Conservation (phyloP, 1,284 basidiomycete species). For the Fomes fomentarius region DNA sequence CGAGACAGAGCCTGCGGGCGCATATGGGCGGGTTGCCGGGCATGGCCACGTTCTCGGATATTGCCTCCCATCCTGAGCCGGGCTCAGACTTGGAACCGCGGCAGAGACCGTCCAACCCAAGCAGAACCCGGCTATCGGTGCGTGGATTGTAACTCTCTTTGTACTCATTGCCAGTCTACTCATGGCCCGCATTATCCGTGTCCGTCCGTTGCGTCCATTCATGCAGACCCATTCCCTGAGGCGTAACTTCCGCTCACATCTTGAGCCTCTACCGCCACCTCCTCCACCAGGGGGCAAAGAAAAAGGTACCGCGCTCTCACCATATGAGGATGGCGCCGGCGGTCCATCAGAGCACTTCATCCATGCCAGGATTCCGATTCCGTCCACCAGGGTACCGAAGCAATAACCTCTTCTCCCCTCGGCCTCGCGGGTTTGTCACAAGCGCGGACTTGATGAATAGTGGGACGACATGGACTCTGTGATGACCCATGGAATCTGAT, state of each 20-base stretch:
- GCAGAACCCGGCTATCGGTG: neutral
- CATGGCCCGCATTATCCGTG: neutral
- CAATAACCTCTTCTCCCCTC: no score
- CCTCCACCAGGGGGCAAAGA: no score
- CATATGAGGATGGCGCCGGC: no score
- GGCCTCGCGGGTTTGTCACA: no score
- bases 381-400: neutral
- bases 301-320: no score
- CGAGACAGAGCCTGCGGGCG: neutral
- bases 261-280: no score
- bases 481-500: no score
- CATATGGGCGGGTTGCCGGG: neutral
- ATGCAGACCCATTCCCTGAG: neutral
- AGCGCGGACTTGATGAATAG: no score
- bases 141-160: neutral
- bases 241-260: neutral
- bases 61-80: neutral
- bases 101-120: neutral
- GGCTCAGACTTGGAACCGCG: neutral
- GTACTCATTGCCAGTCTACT: neutral
- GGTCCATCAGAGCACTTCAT: no score
- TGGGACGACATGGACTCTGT: no score
- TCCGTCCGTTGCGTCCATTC: neutral
- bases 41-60: neutral
- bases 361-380: no score